A percentile compares a stretch with the other conserved stretches of the same genome.
Evolutionary conservation across 1,139 yeast species (phyloP).

Genomic region (Kodamaea derodonti): DNA sequence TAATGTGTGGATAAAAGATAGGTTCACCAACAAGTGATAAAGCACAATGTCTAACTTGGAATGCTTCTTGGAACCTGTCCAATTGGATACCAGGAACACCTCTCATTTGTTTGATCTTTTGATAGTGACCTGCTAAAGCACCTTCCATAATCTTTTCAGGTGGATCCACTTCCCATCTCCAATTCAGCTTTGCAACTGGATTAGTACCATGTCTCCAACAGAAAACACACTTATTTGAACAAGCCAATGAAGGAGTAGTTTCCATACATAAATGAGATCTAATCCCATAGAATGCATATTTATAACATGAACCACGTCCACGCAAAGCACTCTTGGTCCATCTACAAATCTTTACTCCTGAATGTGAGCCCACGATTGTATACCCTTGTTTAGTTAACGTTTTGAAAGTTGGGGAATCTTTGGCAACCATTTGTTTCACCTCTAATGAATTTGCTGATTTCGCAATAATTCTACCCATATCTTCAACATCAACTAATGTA

Average conservation of each 20-base stretch:
- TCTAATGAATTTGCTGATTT: conserved; percentile 24
- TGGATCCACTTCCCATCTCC: conserved; percentile 95
- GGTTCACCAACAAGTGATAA: conserved; percentile 92
- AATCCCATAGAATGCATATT: conserved; percentile 88
- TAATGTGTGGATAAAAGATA: conserved; percentile 86
- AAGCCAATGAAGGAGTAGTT: conserved; percentile 88
- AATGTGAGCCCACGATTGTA: conserved; percentile 88
- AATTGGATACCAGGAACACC: conserved; percentile 94
- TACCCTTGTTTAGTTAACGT: conserved; percentile 91
- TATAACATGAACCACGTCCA: conserved; percentile 93
- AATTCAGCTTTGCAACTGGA: conserved; percentile 86
- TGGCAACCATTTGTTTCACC: conserved; percentile 83
- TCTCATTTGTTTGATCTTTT: conserved; percentile 88
- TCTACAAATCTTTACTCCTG: conserved; percentile 92
- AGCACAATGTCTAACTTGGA: conserved; percentile 86
- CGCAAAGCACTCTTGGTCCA: conserved; percentile 95
- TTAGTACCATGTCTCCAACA: conserved; percentile 98
- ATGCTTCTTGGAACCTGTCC: conserved; percentile 87
- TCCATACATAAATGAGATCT: conserved; percentile 93
- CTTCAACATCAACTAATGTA: conserved; percentile 74
- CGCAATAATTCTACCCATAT: conserved; percentile 64
- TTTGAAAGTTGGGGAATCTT: conserved; percentile 84
- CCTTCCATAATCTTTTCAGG: conserved; percentile 83
- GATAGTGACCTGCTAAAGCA: conserved; percentile 84
- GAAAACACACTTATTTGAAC: conserved; percentile 93